Base-by-base conservation (phyloP, 345 rosid genomes). In the Adansonia digitata region DNA sequence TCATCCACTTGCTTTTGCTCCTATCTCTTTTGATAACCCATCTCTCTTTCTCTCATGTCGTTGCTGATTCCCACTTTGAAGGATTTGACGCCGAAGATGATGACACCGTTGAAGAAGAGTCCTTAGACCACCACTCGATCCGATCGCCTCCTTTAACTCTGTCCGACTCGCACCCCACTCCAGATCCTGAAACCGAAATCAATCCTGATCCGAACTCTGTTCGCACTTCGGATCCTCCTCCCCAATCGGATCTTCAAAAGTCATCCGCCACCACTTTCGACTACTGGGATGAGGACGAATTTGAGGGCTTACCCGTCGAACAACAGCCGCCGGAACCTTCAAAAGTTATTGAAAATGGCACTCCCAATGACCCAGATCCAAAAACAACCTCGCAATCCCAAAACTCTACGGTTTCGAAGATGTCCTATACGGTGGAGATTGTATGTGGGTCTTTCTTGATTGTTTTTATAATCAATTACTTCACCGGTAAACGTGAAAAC, bases 201-300 rank as follows among this genome's bases (percentile, higher is more conserved):
- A 77, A 46, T 11, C 63, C 80, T 2, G 76, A 74, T 59, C 77
- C 80, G 31, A 77, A 79, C n/a, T 76, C 85, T 3, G 22, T 43
- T 13, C 31, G 73, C 34, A 56, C 24, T n/a, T 45, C 79, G 37
- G 78, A 63, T 66, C 18, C 73, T 11, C 8, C 56, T 1, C 63
- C 80, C 35, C 67, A 62, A 48, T 78, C 84, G 35, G 84, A 79
- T 61, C 74, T 81, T 73, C 83, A 71, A 3, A 78, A 80, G 51
- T 75, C 92, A 5, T 66, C 91, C 0, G 34, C 88, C 2, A 39
- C 77, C 18, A 57, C 91, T 12, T 88, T 93, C 70, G 99, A 90
- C 48, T 88, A 85, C 82, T 93, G 99, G 98, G 97, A 95, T 69
- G 99, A 95, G 59, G 99, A 95, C 51, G 99, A 93, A 78, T 93